A percentile compares a stretch with the other conserved stretches of the same genome.
Evolutionary conservation across 768 basidiomycete genomes (phyloP).

Genomic region (Amyloporia xantha): DNA sequence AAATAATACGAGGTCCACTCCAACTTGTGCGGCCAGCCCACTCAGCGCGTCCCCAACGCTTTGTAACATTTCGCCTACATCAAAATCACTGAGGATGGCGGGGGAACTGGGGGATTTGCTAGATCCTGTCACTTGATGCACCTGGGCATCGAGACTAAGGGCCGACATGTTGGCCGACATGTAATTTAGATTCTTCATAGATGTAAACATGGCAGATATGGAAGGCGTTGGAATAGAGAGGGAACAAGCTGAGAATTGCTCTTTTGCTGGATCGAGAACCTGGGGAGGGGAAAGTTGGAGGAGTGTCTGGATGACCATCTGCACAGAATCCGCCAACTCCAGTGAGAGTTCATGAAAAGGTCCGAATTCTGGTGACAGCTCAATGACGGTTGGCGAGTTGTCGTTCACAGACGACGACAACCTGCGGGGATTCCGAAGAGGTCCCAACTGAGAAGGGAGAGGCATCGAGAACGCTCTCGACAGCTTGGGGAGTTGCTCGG

Average conservation of each 20-base stretch:
- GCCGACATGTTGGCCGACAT: constrained; percentile 79
- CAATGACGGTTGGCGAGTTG: constrained; percentile 16
- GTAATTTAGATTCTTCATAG: constrained; percentile 92
- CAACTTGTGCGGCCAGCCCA: constrained; percentile 73
- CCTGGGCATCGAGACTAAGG: constrained; percentile 27
- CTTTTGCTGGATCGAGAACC: constrained; percentile 85
- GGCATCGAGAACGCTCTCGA: constrained; percentile 77
- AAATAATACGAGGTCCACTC: constrained; percentile 87
- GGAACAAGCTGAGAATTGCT: constrained; percentile 87
- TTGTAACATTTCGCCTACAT: constrained; percentile 88
- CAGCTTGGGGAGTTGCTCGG: constrained; percentile 42
- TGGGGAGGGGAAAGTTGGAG: constrained; percentile 88
- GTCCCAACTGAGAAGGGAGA: constrained; percentile 69
- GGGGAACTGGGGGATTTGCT: background rate
- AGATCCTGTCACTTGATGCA: constrained; percentile 7
- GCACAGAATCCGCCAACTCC: constrained; percentile 87
- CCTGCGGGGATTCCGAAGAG: constrained; percentile 64
- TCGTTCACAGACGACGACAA: constrained; percentile 12
- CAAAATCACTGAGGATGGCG: constrained; percentile 52
- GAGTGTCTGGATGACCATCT: constrained; percentile 86
- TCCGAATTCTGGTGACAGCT: constrained; percentile 25
- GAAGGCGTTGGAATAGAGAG: constrained; percentile 83
- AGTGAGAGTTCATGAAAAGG: constrained; percentile 66
- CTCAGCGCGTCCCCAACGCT: constrained; percentile 83
- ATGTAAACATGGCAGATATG: constrained; percentile 81